phyloP scores from a whole-genome alignment of 1,139 yeast genomes.

The Candida tetrigidarum region DNA sequence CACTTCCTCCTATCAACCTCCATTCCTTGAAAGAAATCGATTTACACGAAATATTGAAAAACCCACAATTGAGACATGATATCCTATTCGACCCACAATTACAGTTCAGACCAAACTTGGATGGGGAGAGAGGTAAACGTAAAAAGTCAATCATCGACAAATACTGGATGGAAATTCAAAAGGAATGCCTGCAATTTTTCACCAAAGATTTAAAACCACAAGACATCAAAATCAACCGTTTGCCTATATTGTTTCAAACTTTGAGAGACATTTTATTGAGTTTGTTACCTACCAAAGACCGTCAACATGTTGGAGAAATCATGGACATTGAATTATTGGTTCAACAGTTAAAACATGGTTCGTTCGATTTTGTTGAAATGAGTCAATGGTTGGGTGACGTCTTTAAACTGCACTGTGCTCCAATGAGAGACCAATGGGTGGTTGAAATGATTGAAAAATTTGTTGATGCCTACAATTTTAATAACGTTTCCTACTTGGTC shows the following conservation, averaged over 20 bases:
- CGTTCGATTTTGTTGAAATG: conserved; percentile 69
- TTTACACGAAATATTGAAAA: conserved; percentile 83
- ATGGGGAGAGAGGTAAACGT: conserved; percentile 86
- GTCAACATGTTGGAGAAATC: conserved; percentile 68
- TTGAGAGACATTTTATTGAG: conserved; percentile 76
- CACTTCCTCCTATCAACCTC: conserved; percentile 81
- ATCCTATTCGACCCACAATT: conserved; percentile 90
- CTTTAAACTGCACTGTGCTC: conserved; percentile 88
- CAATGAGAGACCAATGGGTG: conserved; percentile 93
- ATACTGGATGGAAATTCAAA: conserved; percentile 80
- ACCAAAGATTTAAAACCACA: conserved; percentile 12
- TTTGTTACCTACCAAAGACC: conserved; percentile 79
- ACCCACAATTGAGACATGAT: conserved; percentile 93
- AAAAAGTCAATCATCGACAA: conserved; percentile 76
- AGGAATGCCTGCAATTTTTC: conserved; percentile 57
- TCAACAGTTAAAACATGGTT: conserved; percentile 73
- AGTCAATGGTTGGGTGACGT: conserved; percentile 73
- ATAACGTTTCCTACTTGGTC: conserved; percentile 60
- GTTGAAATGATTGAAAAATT: conserved; percentile 80
- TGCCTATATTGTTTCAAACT: conserved; percentile 73
- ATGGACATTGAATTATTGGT: conserved; percentile 78
- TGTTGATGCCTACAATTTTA: conserved; percentile 58
- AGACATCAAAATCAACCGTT: conserved; percentile 46
- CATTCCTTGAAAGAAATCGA: conserved; percentile 88
- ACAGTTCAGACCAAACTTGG: conserved; percentile 90